Evolutionary conservation across 768 basidiomycete species (phyloP).

Genomic region (Trametes elegans): DNA sequence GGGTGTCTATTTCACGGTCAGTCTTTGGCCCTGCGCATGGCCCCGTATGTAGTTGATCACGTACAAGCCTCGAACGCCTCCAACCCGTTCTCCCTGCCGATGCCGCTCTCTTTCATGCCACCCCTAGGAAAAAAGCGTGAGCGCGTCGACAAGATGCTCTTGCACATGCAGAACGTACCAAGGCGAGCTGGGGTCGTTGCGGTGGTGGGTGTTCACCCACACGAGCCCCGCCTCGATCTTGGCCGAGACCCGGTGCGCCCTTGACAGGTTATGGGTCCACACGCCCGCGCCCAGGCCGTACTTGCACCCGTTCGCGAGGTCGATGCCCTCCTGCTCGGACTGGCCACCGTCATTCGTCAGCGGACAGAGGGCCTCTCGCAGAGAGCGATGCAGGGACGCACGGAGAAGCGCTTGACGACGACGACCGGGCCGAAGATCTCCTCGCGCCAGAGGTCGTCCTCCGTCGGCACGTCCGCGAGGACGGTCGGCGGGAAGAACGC

Average conservation of each 20-base stretch:
- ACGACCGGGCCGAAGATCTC: slow-evolving; percentile 89
- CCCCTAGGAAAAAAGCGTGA: slow-evolving; percentile 48
- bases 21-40: slow-evolving; percentile 1
- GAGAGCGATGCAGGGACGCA: slow-evolving; percentile 25
- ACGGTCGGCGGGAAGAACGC: slow-evolving; percentile 82
- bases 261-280: slow-evolving; percentile 74
- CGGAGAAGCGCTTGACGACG: slow-evolving; percentile 54
- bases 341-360: slow-evolving; percentile 23
- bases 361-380: not conserved
- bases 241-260: slow-evolving; percentile 72
- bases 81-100: slow-evolving; percentile 82
- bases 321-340: slow-evolving; percentile 64
- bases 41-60: too few species aligned
- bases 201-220: slow-evolving; percentile 89
- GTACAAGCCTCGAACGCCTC: slow-evolving; percentile 79
- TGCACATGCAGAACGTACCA: too few species aligned
- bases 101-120: slow-evolving; percentile 88
- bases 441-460: slow-evolving; percentile 74
- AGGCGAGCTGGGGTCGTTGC: slow-evolving; percentile 86
- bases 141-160: too few species aligned
- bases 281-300: slow-evolving; percentile 82
- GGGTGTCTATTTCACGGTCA: slow-evolving; percentile 53
- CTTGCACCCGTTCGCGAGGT: slow-evolving; percentile 70
- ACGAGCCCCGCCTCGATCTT: slow-evolving; percentile 73
- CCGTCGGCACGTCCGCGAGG: slow-evolving; percentile 51